Evolutionary conservation across 108 stramenopile species (phyloP), one percentile per base, ranked within the genome.

Genomic region (Cyclotella distinguenda): DNA sequence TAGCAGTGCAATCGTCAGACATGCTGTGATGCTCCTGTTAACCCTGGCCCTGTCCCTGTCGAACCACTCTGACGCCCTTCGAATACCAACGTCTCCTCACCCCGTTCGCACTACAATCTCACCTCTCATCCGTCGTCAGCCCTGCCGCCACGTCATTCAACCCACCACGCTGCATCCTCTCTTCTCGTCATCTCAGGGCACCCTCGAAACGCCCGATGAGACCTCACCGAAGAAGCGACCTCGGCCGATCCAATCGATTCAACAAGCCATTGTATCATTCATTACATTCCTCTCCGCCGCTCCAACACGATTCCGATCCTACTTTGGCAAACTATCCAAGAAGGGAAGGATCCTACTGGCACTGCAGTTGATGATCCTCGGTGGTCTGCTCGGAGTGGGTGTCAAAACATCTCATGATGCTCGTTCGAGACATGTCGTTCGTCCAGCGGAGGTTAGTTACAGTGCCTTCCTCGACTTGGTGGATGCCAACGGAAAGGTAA

Each of bases 381-480:
- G 69, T 13, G 45, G 60, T 1, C 5, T 61, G 3, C 26, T 70
- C 12, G 69, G 69, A 2, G 39, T 53, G 48, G 69, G 60, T 10
- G 22, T 51, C 16, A 70, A 70, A 45, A 54, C 22, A 12, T 53
- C 69, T 1, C 32, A 23, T 27, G 51, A 51, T 18, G 51, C 59
- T 4, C 50, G 34, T 4, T 38, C 59, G 28, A 53, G 33, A 9
- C 40, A 38, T 47, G 70, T 71, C 48, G 68, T 62, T 28, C 68
- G 79, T 21, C 85, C 85, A 3, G 67, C 86, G 19, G 88, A 91
- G 63, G 60, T 91, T 13, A 48, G 81, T 0, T 91, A 88, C 76
- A 84, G 82, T 46, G 73, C 59, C 18, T 91, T 91, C 61, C 64
- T 91, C 70, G 86, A 88, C 51, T 68, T 90, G 34, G 81, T 78